Conservation (phyloP, 148 eudicot species). For the Rhododendron mucronatum region DNA sequence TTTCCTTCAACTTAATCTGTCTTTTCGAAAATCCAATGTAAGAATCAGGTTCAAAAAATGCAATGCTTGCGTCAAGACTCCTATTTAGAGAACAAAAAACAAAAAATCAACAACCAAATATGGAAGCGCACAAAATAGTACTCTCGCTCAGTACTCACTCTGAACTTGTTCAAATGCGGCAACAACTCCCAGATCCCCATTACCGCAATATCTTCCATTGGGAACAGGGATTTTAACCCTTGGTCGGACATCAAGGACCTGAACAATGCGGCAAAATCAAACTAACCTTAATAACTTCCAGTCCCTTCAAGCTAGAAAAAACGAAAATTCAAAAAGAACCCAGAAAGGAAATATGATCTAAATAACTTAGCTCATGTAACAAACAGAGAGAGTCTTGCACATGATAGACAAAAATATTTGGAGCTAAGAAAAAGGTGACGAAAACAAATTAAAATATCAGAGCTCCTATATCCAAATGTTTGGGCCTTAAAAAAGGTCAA, state of each 20-base stretch:
- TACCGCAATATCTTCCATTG: conserved; percentile 90
- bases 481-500: background rate
- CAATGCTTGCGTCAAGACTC: background rate
- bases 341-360: background rate
- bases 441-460: background rate
- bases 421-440: background rate
- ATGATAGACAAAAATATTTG: background rate
- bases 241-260: conserved; percentile 74
- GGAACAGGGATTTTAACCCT: conserved; percentile 70
- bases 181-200: conserved; percentile 97
- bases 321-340: background rate
- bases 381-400: too few relatives aligned
- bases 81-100: background rate
- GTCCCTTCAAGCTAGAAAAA: background rate
- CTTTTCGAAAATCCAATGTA: conserved; percentile 22
- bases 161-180: conserved; percentile 71
- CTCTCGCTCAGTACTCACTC: conserved; percentile 44
- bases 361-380: background rate
- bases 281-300: background rate
- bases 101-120: background rate
- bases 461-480: background rate
- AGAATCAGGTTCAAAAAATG: background rate
- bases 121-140: background rate
- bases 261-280: conserved; percentile 4
- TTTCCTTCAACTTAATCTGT: conserved; percentile 67